Evolutionary conservation across 208 protist species (phyloP).

Genomic region (Borovskyia barvae): DNA sequence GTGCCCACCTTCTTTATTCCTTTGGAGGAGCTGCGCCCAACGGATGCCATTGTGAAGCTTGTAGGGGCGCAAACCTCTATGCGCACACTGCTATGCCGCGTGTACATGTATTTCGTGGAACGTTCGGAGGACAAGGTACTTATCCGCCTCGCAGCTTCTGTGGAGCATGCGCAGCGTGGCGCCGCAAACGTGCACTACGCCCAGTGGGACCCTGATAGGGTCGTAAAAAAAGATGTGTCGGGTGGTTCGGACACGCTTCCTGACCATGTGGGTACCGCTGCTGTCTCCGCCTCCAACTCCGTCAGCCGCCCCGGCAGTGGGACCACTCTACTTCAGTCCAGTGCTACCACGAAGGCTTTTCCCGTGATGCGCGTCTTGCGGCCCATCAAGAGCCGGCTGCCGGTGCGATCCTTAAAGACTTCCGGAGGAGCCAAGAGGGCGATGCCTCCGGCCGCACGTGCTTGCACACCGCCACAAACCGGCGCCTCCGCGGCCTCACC

Average conservation of each 20-base stretch:
- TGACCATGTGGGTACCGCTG: neutral
- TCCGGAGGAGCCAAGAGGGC: no score
- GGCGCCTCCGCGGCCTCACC: neutral
- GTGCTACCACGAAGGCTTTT: slow-evolving; percentile 14
- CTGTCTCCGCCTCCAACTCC: neutral
- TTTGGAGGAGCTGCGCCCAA: slow-evolving; percentile 38
- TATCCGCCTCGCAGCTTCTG: slow-evolving; percentile 40
- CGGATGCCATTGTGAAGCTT: slow-evolving; percentile 48
- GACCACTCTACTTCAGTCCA: slow-evolving; percentile 12
- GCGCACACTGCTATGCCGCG: slow-evolving; percentile 39
- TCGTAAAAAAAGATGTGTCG: no score
- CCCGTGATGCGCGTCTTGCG: slow-evolving; percentile 20
- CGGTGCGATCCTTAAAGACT: neutral
- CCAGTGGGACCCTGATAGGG: neutral
- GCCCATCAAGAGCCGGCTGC: slow-evolving; percentile 17
- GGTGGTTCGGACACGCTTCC: neutral
- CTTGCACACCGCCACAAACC: neutral
- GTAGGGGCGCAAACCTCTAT: slow-evolving; percentile 52
- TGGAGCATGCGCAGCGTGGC: slow-evolving; percentile 47
- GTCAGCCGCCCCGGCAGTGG: neutral
- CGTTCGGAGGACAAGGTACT: slow-evolving; percentile 23
- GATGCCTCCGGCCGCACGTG: neutral
- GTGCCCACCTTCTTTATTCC: slow-evolving; percentile 78
- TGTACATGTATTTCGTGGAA: slow-evolving; percentile 80
- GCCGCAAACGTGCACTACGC: slow-evolving; percentile 55